These are phyloP conservation scores for Aquilaria agallochum DNA, from an alignment of 441 rosid genomes.

Conservation along the genomic window DNA sequence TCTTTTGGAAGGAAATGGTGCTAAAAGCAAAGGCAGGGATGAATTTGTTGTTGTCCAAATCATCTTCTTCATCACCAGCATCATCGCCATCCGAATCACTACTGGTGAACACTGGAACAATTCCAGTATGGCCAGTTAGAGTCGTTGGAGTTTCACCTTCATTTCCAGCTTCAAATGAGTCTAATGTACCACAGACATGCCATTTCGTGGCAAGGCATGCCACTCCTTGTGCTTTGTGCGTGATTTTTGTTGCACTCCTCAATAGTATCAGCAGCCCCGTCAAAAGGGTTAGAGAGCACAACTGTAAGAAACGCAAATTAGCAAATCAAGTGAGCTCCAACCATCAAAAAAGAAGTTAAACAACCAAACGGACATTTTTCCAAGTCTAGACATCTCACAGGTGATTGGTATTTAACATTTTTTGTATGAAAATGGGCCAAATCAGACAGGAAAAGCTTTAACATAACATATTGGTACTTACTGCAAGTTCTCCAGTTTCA, in stretches of 20 bases:
- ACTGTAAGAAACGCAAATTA: constrained; percentile 31
- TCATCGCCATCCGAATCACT: constrained; percentile 46
- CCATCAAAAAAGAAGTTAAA: too few relatives aligned
- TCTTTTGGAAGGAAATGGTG: constrained; percentile 80
- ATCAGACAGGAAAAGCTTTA: too few relatives aligned
- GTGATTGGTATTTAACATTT: too few relatives aligned
- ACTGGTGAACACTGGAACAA: constrained; percentile 16
- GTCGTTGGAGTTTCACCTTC: constrained; percentile 67
- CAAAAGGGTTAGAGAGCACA: constrained; percentile 74
- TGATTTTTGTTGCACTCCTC: constrained; percentile 85
- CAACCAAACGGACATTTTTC: too few relatives aligned
- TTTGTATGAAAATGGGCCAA: too few relatives aligned
- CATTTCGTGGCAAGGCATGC: constrained; percentile 87
- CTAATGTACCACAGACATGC: constrained; percentile 83
- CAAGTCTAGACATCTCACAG: too few relatives aligned
- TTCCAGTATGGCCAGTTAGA: constrained; percentile 14
- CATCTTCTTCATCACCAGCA: constrained; percentile 82
- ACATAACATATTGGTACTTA: constrained; percentile 19
- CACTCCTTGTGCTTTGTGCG: constrained; percentile 85
- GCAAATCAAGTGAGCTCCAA: too few relatives aligned
- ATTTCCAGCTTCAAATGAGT: constrained; percentile 38
- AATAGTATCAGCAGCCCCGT: constrained; percentile 56
- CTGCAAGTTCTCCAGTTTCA: constrained; percentile 84
- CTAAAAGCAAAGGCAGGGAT: constrained; percentile 76
- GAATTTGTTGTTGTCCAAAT: constrained; percentile 60